These are phyloP conservation scores for Hyphopichia pseudoburtonii DNA, from an alignment of 1,139 yeast genomes.

Conservation along the genomic window DNA sequence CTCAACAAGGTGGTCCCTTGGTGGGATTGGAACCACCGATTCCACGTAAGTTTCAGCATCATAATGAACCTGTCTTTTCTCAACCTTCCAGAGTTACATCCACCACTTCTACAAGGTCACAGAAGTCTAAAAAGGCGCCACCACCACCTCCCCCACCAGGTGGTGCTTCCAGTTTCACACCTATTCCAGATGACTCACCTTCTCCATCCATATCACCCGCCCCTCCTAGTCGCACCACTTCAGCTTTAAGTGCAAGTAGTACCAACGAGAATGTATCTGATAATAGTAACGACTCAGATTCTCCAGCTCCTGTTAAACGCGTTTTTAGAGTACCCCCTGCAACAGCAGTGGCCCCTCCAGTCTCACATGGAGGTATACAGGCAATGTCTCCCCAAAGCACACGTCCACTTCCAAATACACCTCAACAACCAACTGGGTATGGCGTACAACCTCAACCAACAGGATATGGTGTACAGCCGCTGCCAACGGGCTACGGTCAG, in stretches of 20 bases:
- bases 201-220: constrained; percentile 9
- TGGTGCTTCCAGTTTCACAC: too few species aligned
- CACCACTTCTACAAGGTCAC: constrained; percentile 8
- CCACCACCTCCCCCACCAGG: constrained; percentile 49
- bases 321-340: constrained; percentile 31
- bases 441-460: too few species aligned
- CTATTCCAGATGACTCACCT: constrained; percentile 5
- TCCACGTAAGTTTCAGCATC: constrained; percentile 56
- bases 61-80: constrained; percentile 12
- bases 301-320: constrained; percentile 14
- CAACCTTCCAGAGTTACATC: constrained; percentile 11
- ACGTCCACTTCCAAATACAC: constrained; percentile 4
- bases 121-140: constrained; percentile 39
- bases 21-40: constrained; percentile 86
- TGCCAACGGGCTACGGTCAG: neutral
- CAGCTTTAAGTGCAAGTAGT: constrained; percentile 5
- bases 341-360: constrained; percentile 16
- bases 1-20: constrained; percentile 78
- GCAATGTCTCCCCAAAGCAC: constrained; percentile 10
- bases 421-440: too few species aligned
- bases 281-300: constrained; percentile 7
- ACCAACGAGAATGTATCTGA: constrained; percentile 8
- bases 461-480: neutral
- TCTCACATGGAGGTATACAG: constrained; percentile 10
- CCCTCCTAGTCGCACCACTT: constrained; percentile 11